Evolutionary conservation across 108 stramenopile species (phyloP).

Genomic region (Cyclotella sp.): DNA sequence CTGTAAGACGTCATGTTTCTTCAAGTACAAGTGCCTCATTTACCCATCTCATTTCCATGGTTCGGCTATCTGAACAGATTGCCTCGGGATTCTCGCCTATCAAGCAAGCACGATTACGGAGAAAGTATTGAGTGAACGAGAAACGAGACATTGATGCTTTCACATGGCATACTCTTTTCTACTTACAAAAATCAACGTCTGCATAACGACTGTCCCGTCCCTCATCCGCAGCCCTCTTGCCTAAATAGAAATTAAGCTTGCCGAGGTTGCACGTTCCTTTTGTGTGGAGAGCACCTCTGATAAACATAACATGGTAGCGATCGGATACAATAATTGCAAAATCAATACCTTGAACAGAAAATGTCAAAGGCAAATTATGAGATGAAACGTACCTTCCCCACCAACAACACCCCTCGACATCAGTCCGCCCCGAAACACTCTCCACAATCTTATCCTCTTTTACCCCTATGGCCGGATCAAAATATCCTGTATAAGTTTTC

Average conservation of each 20-base stretch:
- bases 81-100: slow-evolving; percentile 29
- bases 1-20: background rate
- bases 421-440: slow-evolving; percentile 31
- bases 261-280: slow-evolving; percentile 44
- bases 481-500: slow-evolving; percentile 30
- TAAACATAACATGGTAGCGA: background rate
- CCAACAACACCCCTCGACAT: slow-evolving; percentile 56
- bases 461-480: slow-evolving; percentile 8
- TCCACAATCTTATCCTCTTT: slow-evolving; percentile 1
- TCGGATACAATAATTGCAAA: background rate
- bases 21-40: background rate
- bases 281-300: slow-evolving; percentile 33
- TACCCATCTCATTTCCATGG: slow-evolving; percentile 43
- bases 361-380: background rate
- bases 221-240: slow-evolving; percentile 7
- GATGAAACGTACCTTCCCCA: slow-evolving; percentile 38
- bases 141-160: background rate
- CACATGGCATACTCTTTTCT: background rate
- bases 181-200: slow-evolving; percentile 43
- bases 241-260: slow-evolving; percentile 38
- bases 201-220: slow-evolving; percentile 15
- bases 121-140: background rate
- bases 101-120: background rate
- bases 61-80: slow-evolving; percentile 39
- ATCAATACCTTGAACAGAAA: background rate